Evolutionary conservation across 495 filamentous ascomycete genomes (phyloP), one percentile per base, ranked within the genome.

Genomic region (Aspergillus sclerotioniger): DNA sequence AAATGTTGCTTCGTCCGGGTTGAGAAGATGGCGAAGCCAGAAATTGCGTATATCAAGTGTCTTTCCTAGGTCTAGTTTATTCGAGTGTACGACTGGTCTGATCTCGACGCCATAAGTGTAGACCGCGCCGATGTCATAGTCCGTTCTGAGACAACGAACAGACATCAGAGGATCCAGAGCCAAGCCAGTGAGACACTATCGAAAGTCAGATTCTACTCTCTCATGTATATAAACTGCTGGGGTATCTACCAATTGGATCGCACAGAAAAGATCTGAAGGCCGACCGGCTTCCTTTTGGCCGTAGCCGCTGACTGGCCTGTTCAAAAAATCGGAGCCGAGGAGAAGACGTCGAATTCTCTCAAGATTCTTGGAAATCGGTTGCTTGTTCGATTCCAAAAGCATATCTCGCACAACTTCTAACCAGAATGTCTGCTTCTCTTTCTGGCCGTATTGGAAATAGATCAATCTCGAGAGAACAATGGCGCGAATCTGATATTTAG

Each of bases 11-110:
- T 70, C 66, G 3, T 52, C 48, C 0, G 57, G 20, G n/a, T 61
- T 70, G 17, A 71, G 50, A 3, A 77, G 48, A 51, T 77, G 73
- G 7, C 67, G 67, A 20, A 70, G 65, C 74, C 74, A 77, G 49
- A 76, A 76, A 51, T 67, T 70, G 10, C 73, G 70, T 13, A 73
- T 65, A n/a, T 74, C 64, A 37, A 75, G 35, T 7, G 71, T 29
- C 5, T 25, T 65, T 10, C 37, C 6, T 4, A 76, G 49, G 19
- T 69, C 48, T 0, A 69, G 55, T 0, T 46, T 37, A 0, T 49
- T 31, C 1, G 55, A 50, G 2, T 58, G 28, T 4, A 69, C 61
- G 33, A 67, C 58, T 0, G 65, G 58, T 0, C 16, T 25, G 7
- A 56, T 10, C 15, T 53, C 39, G 0, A 25, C 32, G 6, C 17